Conservation (phyloP, 192 early-diverging fungal species). For the Spinellus fusiger region DNA sequence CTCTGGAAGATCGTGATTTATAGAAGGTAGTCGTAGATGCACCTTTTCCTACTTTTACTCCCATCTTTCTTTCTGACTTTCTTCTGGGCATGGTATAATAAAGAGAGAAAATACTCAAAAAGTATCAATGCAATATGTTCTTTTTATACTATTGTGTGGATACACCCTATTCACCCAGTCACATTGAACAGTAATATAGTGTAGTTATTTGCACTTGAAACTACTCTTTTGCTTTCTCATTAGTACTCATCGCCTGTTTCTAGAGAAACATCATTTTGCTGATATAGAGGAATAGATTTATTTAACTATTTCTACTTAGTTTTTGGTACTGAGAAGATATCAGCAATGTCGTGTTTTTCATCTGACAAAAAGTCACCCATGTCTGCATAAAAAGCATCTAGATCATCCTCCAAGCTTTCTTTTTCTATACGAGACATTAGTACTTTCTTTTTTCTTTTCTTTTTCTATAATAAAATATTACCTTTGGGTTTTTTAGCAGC, state of each 20-base stretch:
- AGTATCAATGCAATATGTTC: not conserved
- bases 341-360: not conserved
- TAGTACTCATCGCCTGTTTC: not conserved
- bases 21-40: slow-evolving; percentile 51
- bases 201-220: not conserved
- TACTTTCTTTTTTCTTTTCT: too few relatives aligned
- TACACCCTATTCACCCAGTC: too few relatives aligned
- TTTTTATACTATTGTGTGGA: not conserved
- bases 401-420: slow-evolving; percentile 44
- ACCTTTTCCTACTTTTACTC: too few relatives aligned
- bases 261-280: not conserved
- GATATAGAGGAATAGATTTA: not conserved
- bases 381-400: slow-evolving; percentile 58
- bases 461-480: not conserved
- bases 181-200: not conserved
- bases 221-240: too few relatives aligned
- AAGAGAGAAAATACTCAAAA: not conserved
- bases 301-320: not conserved
- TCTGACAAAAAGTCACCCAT: slow-evolving; percentile 31
- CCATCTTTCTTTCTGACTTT: slow-evolving; percentile 70
- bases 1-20: slow-evolving; percentile 69
- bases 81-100: slow-evolving; percentile 8
- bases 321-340: slow-evolving; percentile 20
- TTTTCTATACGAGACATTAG: not conserved
- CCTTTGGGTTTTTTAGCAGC: slow-evolving; percentile 4